Percentiles rank a stretch among this genome's conserved stretches.
Conservation (phyloP, 139 green algal species). For the Chlamydomonas schloesseri region DNA sequence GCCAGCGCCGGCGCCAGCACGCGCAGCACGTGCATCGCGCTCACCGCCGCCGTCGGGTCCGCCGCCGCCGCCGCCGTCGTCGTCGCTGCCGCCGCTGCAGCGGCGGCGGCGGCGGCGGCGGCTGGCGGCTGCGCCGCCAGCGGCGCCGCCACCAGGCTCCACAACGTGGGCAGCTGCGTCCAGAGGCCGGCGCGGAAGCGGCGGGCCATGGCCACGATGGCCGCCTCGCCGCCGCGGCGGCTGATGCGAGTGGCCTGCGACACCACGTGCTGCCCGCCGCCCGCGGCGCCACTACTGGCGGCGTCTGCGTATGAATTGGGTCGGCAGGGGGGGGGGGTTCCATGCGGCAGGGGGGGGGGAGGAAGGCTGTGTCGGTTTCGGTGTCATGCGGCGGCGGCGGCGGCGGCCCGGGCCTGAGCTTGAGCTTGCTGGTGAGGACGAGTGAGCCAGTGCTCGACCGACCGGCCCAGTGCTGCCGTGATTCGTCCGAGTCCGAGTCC, state of each 20-base stretch:
- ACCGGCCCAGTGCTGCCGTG: no score
- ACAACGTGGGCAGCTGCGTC: conserved; percentile 74
- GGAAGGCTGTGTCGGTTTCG: no score
- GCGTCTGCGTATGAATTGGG: no score
- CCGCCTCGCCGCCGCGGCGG: conserved; percentile 77
- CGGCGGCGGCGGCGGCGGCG: conserved; percentile 12
- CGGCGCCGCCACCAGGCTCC: conserved; percentile 66
- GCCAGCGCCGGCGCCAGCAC: conserved; percentile 73
- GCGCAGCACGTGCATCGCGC: conserved; percentile 74
- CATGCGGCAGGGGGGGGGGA: no score
- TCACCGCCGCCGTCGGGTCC: not conserved
- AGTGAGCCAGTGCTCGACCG: no score
- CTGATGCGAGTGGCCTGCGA: conserved; percentile 14
- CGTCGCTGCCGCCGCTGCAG: conserved; percentile 23
- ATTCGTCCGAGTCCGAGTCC: no score
- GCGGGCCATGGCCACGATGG: conserved; percentile 65
- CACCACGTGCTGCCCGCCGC: no score
- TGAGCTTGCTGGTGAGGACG: no score
- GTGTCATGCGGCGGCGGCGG: no score
- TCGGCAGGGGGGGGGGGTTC: no score
- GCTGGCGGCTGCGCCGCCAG: conserved; percentile 49
- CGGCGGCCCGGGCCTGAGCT: no score
- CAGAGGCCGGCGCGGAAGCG: conserved; percentile 69
- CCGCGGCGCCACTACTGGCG: no score
- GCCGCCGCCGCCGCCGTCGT: not conserved